phyloP scores from a whole-genome alignment of 257 asterid species.

The Nicotiana obtusifolia region DNA sequence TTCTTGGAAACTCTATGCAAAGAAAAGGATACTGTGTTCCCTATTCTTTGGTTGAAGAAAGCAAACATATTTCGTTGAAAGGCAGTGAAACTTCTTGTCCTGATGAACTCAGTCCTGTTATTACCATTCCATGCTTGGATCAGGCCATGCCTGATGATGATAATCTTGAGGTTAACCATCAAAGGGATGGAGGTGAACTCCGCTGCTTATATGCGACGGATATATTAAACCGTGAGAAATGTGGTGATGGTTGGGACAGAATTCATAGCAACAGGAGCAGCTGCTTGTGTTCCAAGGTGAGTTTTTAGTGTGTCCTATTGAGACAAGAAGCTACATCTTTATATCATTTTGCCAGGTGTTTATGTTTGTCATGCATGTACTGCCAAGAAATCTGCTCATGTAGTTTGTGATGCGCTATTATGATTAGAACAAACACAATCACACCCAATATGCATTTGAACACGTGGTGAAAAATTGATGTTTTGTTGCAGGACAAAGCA shows the following conservation, averaged over 20 bases:
- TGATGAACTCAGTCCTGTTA: conserved; percentile 53
- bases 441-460: neutral
- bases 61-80: conserved; percentile 29
- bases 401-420: conserved; percentile 4
- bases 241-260: conserved; percentile 32
- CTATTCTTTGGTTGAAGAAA: conserved; percentile 35
- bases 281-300: conserved; percentile 67
- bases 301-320: too few relatives aligned
- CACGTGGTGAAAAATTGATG: neutral
- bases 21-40: conserved; percentile 68
- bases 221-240: conserved; percentile 55
- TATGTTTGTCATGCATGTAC: neutral
- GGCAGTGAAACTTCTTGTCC: conserved; percentile 52
- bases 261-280: conserved; percentile 27
- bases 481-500: conserved; percentile 48
- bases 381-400: conserved; percentile 5
- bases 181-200: conserved; percentile 21
- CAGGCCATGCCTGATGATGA: conserved; percentile 19
- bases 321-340: neutral
- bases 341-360: neutral
- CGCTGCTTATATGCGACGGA: conserved; percentile 70
- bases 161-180: conserved; percentile 20
- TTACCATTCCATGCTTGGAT: conserved; percentile 38
- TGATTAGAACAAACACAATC: neutral
- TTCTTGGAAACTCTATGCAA: conserved; percentile 11